phyloP scores from a whole-genome alignment of 306 rosid species.

The Bauhinia variegata region DNA sequence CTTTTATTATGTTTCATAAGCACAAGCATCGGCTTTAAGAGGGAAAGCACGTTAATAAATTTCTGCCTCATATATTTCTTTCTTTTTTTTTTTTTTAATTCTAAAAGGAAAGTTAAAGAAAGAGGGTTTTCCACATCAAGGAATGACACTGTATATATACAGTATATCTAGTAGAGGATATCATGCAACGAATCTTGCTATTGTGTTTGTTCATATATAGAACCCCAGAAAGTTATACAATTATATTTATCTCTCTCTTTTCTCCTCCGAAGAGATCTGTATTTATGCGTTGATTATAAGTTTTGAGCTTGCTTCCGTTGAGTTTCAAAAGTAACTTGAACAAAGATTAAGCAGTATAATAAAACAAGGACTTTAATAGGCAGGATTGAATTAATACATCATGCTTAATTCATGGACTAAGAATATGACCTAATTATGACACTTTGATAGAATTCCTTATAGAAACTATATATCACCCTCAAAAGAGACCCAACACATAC shows the following conservation, averaged over 20 bases:
- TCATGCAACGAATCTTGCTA: background rate
- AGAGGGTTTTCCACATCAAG: background rate
- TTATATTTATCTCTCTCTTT: too few relatives aligned
- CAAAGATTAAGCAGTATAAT: too few relatives aligned
- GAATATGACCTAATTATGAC: background rate
- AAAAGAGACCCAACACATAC: background rate
- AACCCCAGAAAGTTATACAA: too few relatives aligned
- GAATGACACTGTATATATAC: background rate
- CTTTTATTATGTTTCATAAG: conserved; percentile 42
- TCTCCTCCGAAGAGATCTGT: too few relatives aligned
- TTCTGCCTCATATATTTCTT: conserved; percentile 2
- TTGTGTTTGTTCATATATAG: too few relatives aligned
- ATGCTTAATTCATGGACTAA: background rate
- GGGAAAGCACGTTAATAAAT: conserved; percentile 38
- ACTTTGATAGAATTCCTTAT: background rate
- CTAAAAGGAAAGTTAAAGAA: background rate
- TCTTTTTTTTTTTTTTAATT: conserved; percentile 3
- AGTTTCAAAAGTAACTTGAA: too few relatives aligned
- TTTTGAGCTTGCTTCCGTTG: too few relatives aligned
- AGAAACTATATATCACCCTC: conserved; percentile 5
- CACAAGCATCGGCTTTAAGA: conserved; percentile 42
- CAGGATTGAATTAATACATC: background rate
- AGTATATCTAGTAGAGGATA: background rate
- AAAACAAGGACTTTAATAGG: too few relatives aligned
- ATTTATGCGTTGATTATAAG: too few relatives aligned